These are phyloP conservation scores for Boletus vinaceobasis DNA, from an alignment of 768 basidiomycete genomes.

Conservation along the genomic window DNA sequence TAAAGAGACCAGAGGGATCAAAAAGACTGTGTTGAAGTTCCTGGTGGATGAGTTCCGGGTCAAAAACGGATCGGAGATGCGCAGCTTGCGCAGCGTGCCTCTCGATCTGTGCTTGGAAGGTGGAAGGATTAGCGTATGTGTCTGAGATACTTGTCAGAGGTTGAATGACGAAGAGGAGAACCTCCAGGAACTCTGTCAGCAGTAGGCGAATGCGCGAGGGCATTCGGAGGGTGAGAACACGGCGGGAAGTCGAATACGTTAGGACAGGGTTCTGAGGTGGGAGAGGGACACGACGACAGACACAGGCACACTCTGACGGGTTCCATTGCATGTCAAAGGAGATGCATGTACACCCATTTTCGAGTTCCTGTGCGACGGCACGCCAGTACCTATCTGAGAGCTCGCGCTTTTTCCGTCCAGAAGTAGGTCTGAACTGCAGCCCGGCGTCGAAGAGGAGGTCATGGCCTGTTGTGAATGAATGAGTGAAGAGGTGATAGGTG, in stretches of 20 bases:
- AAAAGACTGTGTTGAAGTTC: conserved; percentile 75
- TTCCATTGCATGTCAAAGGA: conserved; percentile 63
- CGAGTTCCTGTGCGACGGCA: conserved; percentile 74
- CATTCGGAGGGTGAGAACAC: conserved; percentile 58
- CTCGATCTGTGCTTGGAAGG: conserved; percentile 56
- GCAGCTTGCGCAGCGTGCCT: conserved; percentile 62
- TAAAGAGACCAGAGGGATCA: conserved; percentile 75
- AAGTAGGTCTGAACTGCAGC: conserved; percentile 76
- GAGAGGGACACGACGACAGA: conserved; percentile 45
- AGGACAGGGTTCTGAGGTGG: conserved; percentile 41
- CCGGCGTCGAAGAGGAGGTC: conserved; percentile 87
- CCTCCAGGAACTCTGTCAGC: conserved; percentile 73
- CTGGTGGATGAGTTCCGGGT: conserved; percentile 78
- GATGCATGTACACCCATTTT: conserved; percentile 79
- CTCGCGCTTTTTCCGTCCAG: conserved; percentile 68
- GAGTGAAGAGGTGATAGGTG: not conserved
- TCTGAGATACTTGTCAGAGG: conserved; percentile 64
- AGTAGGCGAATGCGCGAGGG: conserved; percentile 70
- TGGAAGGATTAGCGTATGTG: conserved; percentile 56
- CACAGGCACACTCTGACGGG: conserved; percentile 54
- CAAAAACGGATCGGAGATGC: conserved; percentile 71
- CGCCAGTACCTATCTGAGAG: conserved; percentile 82
- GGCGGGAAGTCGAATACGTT: conserved; percentile 41
- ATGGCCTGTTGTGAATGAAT: conserved; percentile 52
- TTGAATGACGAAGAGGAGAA: conserved; percentile 80